phyloP scores from a whole-genome alignment of 177 flowering plant species.

The Vitis hybrid region DNA sequence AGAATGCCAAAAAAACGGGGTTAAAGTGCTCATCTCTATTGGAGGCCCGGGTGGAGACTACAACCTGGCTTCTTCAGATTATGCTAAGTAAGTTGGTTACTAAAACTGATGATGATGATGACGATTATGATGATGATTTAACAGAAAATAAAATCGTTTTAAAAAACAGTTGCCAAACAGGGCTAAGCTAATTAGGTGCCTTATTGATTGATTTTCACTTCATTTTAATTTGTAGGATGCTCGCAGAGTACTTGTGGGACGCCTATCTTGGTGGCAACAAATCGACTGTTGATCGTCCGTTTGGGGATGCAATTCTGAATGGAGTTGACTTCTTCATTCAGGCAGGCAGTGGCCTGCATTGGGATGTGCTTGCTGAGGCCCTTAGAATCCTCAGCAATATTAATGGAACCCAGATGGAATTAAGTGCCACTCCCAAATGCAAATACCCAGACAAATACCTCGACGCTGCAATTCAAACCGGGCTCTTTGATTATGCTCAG shows the following conservation, averaged over 20 bases:
- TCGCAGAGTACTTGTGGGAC: too few species aligned
- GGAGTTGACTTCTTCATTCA: constrained; percentile 1
- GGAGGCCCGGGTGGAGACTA: neutral
- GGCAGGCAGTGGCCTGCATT: neutral
- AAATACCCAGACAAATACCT: constrained; percentile 4
- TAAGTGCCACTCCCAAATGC: constrained; percentile 13
- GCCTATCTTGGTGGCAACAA: too few species aligned
- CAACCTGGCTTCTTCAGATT: neutral
- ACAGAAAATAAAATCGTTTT: too few species aligned
- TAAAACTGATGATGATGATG: too few species aligned
- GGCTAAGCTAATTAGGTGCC: too few species aligned
- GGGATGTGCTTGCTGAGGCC: neutral
- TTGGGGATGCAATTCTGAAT: too few species aligned
- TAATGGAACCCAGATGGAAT: neutral
- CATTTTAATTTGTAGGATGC: too few species aligned
- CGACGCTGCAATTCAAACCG: constrained; percentile 6
- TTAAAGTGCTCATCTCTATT: neutral
- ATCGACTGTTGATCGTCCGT: too few species aligned
- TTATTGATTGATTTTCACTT: too few species aligned
- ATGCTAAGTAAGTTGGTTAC: neutral
- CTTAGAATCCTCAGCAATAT: neutral
- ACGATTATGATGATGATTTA: too few species aligned
- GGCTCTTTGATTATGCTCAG: constrained; percentile 23
- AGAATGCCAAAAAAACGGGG: neutral
- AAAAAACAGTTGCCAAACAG: too few species aligned